Conservation (phyloP, 1,284 basidiomycete species). For the Vanrija sp. region DNA sequence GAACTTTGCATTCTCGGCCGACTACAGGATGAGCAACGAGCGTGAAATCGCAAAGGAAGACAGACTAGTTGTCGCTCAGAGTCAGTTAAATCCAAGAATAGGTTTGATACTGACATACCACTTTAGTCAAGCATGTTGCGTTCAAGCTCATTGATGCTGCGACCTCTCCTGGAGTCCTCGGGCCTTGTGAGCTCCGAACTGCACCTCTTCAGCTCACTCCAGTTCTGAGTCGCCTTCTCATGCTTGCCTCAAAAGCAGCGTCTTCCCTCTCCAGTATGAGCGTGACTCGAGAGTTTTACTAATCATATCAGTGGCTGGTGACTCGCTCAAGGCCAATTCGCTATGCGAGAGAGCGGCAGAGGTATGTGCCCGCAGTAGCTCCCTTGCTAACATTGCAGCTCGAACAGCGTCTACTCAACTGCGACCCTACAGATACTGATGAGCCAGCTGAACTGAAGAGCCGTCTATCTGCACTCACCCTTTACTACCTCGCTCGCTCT, state of each 20-base stretch:
- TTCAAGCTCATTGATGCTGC: conserved; percentile 8
- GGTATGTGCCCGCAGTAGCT: neutral
- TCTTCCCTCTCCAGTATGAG: neutral
- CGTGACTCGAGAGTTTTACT: neutral
- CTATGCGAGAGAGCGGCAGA: conserved; percentile 1
- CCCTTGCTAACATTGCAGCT: neutral
- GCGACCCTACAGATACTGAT: neutral
- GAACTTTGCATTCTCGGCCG: conserved; percentile 2
- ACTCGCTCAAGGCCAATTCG: neutral
- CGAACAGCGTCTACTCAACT: neutral
- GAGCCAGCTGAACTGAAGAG: neutral
- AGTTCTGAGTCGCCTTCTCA: conserved; percentile 8
- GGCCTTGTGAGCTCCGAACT: conserved; percentile 1
- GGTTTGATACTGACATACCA: neutral
- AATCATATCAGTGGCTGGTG: neutral
- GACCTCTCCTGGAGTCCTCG: neutral
- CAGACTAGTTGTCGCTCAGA: neutral
- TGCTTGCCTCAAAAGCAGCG: neutral
- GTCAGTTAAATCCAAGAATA: neutral
- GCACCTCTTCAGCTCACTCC: neutral
- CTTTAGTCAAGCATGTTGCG: conserved; percentile 5
- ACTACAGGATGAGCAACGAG: neutral
- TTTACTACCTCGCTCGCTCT: conserved; percentile 7
- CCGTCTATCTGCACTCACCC: neutral
- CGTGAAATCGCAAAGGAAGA: neutral